These are phyloP conservation scores for Aspergillus avenaceus DNA, from an alignment of 495 filamentous ascomycete species.

Conservation along the genomic window DNA sequence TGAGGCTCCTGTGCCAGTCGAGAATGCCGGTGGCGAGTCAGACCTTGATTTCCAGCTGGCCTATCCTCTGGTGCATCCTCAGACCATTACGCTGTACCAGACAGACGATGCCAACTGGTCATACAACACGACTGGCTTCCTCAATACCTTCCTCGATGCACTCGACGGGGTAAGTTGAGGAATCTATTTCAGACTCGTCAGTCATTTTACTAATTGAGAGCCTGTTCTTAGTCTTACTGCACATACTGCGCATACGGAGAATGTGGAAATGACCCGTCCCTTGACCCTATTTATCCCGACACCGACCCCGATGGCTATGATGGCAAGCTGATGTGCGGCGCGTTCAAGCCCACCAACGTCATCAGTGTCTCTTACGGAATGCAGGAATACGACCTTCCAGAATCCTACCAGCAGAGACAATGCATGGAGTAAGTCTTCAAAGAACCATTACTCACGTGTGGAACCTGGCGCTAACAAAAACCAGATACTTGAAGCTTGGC, in stretches of 20 bases:
- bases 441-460: too few species aligned
- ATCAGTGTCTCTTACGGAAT: constrained; percentile 57
- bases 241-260: constrained; percentile 7
- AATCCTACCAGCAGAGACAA: constrained; percentile 50
- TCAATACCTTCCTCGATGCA: constrained; percentile 53
- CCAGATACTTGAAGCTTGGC: constrained; percentile 52
- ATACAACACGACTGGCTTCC: constrained; percentile 29
- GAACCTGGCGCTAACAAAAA: not conserved
- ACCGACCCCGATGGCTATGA: constrained; percentile 49
- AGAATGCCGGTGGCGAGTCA: constrained; percentile 40
- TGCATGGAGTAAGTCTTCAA: constrained; percentile 45
- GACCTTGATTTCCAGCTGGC: constrained; percentile 50
- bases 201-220: not conserved
- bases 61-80: constrained; percentile 53
- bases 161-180: constrained; percentile 44
- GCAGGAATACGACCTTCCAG: constrained; percentile 47
- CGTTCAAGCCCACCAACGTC: constrained; percentile 54
- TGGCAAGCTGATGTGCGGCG: constrained; percentile 57
- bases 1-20: constrained; percentile 23
- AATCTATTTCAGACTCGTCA: not conserved
- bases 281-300: constrained; percentile 57
- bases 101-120: constrained; percentile 47
- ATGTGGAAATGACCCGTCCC: constrained; percentile 39
- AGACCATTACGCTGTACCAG: constrained; percentile 56
- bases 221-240: constrained; percentile 41